phyloP scores from a whole-genome alignment of 2,329 filamentous ascomycete genomes.

The Clonostachys chloroleuca region DNA sequence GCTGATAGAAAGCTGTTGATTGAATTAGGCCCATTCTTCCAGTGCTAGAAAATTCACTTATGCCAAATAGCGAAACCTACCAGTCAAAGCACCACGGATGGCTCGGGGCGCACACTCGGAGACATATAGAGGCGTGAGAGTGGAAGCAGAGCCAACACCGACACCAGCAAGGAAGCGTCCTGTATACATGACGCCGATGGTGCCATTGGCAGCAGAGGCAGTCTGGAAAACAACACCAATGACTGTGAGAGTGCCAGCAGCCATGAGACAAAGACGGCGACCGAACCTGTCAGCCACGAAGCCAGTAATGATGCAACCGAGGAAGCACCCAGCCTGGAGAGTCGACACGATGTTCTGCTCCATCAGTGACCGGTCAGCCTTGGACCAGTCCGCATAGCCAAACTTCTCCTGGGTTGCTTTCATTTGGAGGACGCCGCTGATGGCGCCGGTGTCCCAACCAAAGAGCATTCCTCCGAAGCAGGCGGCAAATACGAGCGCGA shows the following conservation, averaged over 20 bases:
- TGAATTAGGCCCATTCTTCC: constrained; percentile 1
- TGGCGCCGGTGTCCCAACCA: constrained; percentile 56
- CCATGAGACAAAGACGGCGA: constrained; percentile 49
- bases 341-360: constrained; percentile 67
- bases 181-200: constrained; percentile 59
- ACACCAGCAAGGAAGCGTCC: constrained; percentile 52
- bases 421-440: constrained; percentile 63
- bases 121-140: constrained; percentile 36
- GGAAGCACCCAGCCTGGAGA: constrained; percentile 64
- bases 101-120: constrained; percentile 45
- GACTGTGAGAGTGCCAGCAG: constrained; percentile 50
- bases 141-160: constrained; percentile 45
- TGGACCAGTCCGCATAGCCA: constrained; percentile 20
- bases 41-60: neutral
- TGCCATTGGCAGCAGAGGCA: constrained; percentile 45
- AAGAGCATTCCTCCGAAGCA: constrained; percentile 62
- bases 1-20: constrained; percentile 36
- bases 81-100: constrained; percentile 44
- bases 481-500: constrained; percentile 56
- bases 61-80: constrained; percentile 13
- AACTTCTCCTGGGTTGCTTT: constrained; percentile 45
- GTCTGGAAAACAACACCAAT: constrained; percentile 63
- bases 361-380: constrained; percentile 40
- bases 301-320: constrained; percentile 53
- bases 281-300: constrained; percentile 52